Evolutionary conservation across 345 rosid genomes (phyloP), one percentile per base, ranked within the genome.

Genomic region (Citrus inodora): DNA sequence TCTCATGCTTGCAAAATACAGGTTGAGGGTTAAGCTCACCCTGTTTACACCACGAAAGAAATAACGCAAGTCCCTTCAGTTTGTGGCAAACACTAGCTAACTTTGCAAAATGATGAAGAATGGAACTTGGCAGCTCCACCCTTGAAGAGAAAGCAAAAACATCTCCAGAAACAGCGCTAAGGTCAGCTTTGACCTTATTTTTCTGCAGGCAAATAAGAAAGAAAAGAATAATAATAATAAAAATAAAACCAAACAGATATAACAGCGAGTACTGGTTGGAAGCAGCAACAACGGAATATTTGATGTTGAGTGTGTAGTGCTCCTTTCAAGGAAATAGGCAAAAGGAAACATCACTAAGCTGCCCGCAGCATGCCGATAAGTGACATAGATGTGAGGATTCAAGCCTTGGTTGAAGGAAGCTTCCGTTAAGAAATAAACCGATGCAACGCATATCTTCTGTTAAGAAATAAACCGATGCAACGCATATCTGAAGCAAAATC

Each of bases 1-100:
- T 58, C 32, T 85, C 80, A 85, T 65, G 75, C 83, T 80, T 56
- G 80, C 77, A 64, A 76, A 85, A 80, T 82, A 69, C 81, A 82
- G 60, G 78, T 80, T 82, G 2, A 70, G 5, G 19, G 83, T 82
- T 55, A 65, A 51, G 67, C 87, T 71, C 7, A 66, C 78, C 83
- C 87, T 85, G 78, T 58, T 61, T 74, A 63, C 69, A 69, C 30
- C 67, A 84, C 16, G 58, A 64, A 25, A 55, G 14, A 32, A 37
- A 56, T 56, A 10, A 65, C 71, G 24, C 16, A 69, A 21, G 17
- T 46, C 37, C 30, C 61, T 42, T 63, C 70, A 42, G 40, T 27
- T 74, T 62, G 25, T 40, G 66, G 30, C 64, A 11, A 46, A 11
- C 51, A 46, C 51, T 42, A 46, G 11, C 56, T 72, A 35, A 22